Base-by-base conservation (phyloP, 768 basidiomycete genomes). In the Russula sp. region DNA sequence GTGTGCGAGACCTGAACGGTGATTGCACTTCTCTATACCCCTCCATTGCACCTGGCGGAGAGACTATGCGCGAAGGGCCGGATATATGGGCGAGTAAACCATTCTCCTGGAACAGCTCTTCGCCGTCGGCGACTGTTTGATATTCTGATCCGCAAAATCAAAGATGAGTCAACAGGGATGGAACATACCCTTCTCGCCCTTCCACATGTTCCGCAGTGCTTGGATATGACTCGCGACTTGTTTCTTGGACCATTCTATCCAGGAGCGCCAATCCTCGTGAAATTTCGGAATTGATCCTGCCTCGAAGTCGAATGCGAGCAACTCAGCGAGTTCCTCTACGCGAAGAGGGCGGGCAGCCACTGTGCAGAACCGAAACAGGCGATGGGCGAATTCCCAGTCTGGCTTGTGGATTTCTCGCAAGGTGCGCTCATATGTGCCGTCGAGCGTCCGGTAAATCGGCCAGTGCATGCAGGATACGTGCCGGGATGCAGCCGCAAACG, bases 191-290 rank as follows among this genome's bases (percentile, higher is more conserved):
- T 85, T 80, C 64, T 88, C 84, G 26, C 88, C 90, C 73, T 90
- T 90, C 89, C 89, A 91, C 90, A 92, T 92, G 72, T 92, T 92
- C 57, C 89, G 79, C 60, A 90, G 74, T 61, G 91, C 90, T 72
- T 92, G 90, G 58, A 92, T 89, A 71, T 92, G 90, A 74, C 87
- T 89, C n/a, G 90, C 90, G 67, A 92, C 90, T 74, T 92, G 90
- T 74, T 92, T 92, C 80, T 92, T 92, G 51, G 88, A 81, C 48
- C 90, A 85, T 30, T 80, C 80, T 72, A 92, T 83, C 28, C 28
- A 30, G 28, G n/a, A n/a, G 28, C 28, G 28, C 28, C 28, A 30
- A 30, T 30, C 28, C 28, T 30, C 28, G 28, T 30, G 28, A 30
- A 30, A 30, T 30, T 30, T 30, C 5, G 28, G 28, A 30, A 30